A percentile compares a stretch with the other conserved stretches of the same genome.
Conservation (phyloP, 1,284 basidiomycete genomes). For the Malassezia yamatoensis region DNA sequence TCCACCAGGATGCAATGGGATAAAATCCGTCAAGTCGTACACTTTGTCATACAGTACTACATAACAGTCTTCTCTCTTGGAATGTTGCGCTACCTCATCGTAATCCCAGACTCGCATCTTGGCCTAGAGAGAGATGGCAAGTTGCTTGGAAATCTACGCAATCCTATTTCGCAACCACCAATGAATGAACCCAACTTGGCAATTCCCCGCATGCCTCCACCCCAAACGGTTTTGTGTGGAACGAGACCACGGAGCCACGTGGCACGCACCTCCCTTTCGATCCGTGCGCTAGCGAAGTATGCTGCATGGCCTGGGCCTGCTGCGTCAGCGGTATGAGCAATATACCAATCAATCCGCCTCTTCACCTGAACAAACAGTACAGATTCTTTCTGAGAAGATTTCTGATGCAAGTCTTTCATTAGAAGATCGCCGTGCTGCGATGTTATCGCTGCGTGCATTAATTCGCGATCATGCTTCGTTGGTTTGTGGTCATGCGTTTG, state of each 20-base stretch:
- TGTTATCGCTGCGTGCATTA: constrained; percentile 82
- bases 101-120: constrained; percentile 24
- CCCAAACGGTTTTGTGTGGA: too few species aligned
- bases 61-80: constrained; percentile 58
- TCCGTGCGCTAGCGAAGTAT: constrained; percentile 19
- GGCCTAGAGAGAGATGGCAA: too few species aligned
- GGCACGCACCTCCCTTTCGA: background rate
- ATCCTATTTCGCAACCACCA: background rate
- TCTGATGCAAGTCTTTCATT: constrained; percentile 18
- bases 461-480: constrained; percentile 73
- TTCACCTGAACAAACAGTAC: constrained; percentile 71
- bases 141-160: background rate
- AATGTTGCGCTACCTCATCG: constrained; percentile 43
- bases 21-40: constrained; percentile 65
- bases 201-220: too few species aligned
- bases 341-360: constrained; percentile 52
- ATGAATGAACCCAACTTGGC: too few species aligned
- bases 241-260: background rate
- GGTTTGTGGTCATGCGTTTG: constrained; percentile 31
- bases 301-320: constrained; percentile 45
- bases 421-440: constrained; percentile 76
- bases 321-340: constrained; percentile 40
- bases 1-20: constrained; percentile 69
- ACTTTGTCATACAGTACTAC: constrained; percentile 51
- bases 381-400: constrained; percentile 74